A percentile compares a stretch with the other conserved stretches of the same genome.
Conservation (phyloP, 306 rosid genomes). For the Crataegus laevigata region DNA sequence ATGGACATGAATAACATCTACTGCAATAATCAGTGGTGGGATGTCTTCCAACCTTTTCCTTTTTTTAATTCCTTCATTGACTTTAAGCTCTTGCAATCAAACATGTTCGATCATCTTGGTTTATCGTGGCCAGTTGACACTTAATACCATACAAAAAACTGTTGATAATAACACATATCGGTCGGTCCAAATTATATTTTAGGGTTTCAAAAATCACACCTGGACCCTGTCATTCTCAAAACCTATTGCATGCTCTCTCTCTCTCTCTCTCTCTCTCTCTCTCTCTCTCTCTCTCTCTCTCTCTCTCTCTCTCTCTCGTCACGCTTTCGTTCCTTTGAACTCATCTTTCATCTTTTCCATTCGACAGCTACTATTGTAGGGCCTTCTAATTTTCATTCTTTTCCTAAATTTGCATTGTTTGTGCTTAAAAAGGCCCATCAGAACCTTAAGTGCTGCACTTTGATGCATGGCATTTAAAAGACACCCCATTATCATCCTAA, state of each 20-base stretch:
- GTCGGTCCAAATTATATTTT: conserved; percentile 37
- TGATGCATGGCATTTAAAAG: conserved; percentile 27
- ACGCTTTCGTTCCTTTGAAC: conserved; percentile 41
- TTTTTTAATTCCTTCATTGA: conserved; percentile 52
- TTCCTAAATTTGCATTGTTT: conserved; percentile 4
- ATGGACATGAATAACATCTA: conserved; percentile 25
- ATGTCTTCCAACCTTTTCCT: conserved; percentile 6
- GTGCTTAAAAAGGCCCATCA: conserved; percentile 44
- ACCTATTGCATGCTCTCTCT: conserved; percentile 44
- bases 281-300: not conserved
- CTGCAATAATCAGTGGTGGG: conserved; percentile 34
- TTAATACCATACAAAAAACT: conserved; percentile 40
- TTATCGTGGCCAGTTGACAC: conserved; percentile 55
- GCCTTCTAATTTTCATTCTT: conserved; percentile 21
- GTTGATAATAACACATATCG: conserved; percentile 29
- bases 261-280: not conserved
- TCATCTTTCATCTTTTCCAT: conserved; percentile 16
- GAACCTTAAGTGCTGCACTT: conserved; percentile 52
- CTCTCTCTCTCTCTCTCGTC: conserved; percentile 31
- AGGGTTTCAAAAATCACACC: conserved; percentile 62
- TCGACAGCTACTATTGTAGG: conserved; percentile 43
- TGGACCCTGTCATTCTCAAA: conserved; percentile 63
- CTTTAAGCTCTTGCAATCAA: conserved; percentile 33
- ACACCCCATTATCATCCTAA: conserved; percentile 30
- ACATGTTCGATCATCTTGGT: conserved; percentile 30